phyloP scores from a whole-genome alignment of 805 yeast genomes.

The Priceomyces fermenticarens region DNA sequence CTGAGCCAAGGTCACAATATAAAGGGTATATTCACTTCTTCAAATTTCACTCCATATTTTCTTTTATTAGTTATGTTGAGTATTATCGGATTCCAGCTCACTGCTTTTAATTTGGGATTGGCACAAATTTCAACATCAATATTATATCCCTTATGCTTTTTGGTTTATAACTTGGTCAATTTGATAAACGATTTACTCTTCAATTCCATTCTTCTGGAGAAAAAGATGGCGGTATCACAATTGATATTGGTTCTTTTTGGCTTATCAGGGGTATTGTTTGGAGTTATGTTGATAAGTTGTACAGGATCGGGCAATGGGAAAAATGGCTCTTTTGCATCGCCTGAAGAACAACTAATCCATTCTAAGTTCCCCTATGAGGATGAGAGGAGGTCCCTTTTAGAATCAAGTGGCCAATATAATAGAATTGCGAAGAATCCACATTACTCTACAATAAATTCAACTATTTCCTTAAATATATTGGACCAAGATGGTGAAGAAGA shows the following conservation, averaged over 20 bases:
- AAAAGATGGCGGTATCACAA: constrained; percentile 44
- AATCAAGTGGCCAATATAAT: too few relatives aligned
- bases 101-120: constrained; percentile 71
- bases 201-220: constrained; percentile 57
- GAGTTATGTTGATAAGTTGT: constrained; percentile 68
- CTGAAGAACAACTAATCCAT: constrained; percentile 10
- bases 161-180: constrained; percentile 72
- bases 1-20: constrained; percentile 22
- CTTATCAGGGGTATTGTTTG: constrained; percentile 53
- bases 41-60: constrained; percentile 31
- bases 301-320: constrained; percentile 25
- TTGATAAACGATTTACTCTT: constrained; percentile 45
- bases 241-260: constrained; percentile 46
- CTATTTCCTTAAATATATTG: constrained; percentile 1
- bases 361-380: constrained; percentile 13
- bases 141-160: constrained; percentile 80
- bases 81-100: constrained; percentile 69
- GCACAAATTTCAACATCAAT: constrained; percentile 69
- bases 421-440: background rate
- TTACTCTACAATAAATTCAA: background rate
- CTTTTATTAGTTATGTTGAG: constrained; percentile 53
- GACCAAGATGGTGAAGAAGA: constrained; percentile 4
- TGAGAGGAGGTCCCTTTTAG: too few relatives aligned
- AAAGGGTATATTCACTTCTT: constrained; percentile 11
- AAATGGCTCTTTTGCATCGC: constrained; percentile 10